A percentile compares a stretch with the other conserved stretches of the same genome.
Evolutionary conservation across 805 yeast genomes (phyloP).

Genomic region (Myxozyma melibiosi): DNA sequence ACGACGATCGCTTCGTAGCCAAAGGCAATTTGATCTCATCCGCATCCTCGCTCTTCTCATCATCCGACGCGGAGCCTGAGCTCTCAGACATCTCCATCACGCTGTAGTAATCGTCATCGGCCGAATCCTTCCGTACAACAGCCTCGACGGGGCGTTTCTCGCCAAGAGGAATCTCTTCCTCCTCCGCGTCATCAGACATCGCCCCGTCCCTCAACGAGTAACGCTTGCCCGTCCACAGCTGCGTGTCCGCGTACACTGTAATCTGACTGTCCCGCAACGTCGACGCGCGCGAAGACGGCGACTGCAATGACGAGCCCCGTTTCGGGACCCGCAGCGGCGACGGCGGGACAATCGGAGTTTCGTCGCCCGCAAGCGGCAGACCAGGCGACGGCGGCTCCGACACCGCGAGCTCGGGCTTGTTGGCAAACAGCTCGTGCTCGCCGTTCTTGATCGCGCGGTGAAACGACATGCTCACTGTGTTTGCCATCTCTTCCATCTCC

Average conservation of each 20-base stretch:
- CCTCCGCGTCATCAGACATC: conserved; percentile 16
- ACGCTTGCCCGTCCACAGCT: neutral
- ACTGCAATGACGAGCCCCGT: conserved; percentile 1
- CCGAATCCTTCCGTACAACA: no score
- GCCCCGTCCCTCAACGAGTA: conserved; percentile 9
- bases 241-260: conserved; percentile 12
- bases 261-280: conserved; percentile 24
- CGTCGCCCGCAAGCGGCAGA: neutral
- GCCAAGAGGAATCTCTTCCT: conserved; percentile 1
- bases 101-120: conserved; percentile 9
- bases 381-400: neutral
- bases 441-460: no score
- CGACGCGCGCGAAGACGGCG: conserved; percentile 6
- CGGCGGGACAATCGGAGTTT: neutral
- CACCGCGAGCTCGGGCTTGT: neutral
- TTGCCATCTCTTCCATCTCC: neutral
- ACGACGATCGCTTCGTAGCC: neutral
- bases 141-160: no score
- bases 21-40: neutral
- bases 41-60: neutral
- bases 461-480: neutral
- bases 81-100: conserved; percentile 2
- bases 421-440: neutral
- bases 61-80: neutral
- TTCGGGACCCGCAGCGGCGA: conserved; percentile 1